Percentiles rank a stretch among this genome's conserved stretches.
These are phyloP conservation scores for Trichoderma sp. DNA, from an alignment of 2,329 filamentous ascomycete genomes.

Conservation along the genomic window DNA sequence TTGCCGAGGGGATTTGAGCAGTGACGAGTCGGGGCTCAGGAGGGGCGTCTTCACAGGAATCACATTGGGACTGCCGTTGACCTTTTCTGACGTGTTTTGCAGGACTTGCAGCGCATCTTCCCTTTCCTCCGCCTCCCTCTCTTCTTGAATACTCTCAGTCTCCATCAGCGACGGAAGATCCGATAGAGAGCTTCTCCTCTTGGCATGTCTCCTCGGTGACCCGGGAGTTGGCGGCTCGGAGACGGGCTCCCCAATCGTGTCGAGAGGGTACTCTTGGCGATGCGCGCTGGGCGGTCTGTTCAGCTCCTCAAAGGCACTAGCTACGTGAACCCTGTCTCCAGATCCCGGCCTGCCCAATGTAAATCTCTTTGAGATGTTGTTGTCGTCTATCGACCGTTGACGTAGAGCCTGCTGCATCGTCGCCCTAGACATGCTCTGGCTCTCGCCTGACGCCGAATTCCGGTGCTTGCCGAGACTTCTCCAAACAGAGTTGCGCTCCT, in stretches of 20 bases:
- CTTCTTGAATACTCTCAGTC: constrained; percentile 52
- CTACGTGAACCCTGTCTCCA: constrained; percentile 61
- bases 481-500: constrained; percentile 77
- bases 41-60: constrained; percentile 52
- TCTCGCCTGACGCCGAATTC: constrained; percentile 59
- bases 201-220: constrained; percentile 60
- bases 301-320: constrained; percentile 63
- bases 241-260: constrained; percentile 61
- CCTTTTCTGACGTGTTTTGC: constrained; percentile 55
- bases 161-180: constrained; percentile 74
- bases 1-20: constrained; percentile 46
- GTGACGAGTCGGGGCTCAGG: constrained; percentile 47
- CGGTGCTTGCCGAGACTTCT: constrained; percentile 85
- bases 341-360: constrained; percentile 52
- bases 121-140: constrained; percentile 27
- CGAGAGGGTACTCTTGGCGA: constrained; percentile 55
- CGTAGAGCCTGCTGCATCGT: constrained; percentile 66
- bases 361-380: constrained; percentile 48
- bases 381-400: constrained; percentile 69
- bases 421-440: constrained; percentile 65
- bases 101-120: constrained; percentile 46
- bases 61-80: constrained; percentile 54
- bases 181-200: constrained; percentile 87
- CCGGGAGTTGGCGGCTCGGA: constrained; percentile 43
- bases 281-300: constrained; percentile 60